phyloP scores from a whole-genome alignment of 2,329 filamentous ascomycete genomes.

The Orbilia brochopaga region DNA sequence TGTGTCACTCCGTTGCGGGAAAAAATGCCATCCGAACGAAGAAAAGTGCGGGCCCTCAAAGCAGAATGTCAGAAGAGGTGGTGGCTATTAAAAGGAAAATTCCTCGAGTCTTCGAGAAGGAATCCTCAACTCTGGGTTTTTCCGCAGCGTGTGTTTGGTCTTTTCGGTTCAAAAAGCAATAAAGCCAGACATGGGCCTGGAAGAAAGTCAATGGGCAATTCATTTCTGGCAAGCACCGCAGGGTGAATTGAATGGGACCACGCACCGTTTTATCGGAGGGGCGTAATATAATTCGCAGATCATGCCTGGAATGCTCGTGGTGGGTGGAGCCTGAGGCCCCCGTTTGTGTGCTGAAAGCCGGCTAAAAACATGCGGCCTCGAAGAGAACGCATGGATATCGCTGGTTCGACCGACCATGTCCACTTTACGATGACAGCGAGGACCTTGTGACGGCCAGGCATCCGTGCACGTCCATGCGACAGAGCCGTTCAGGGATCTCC shows the following conservation, averaged over 20 bases:
- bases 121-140: constrained; percentile 44
- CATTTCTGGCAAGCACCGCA: constrained; percentile 39
- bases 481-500: constrained; percentile 7
- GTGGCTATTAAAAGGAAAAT: constrained; percentile 44
- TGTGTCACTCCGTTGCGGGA: neutral
- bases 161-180: constrained; percentile 34
- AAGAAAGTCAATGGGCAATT: constrained; percentile 29
- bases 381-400: constrained; percentile 42
- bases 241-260: constrained; percentile 9
- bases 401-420: constrained; percentile 28
- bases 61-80: constrained; percentile 23
- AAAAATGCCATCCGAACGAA: neutral
- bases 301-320: constrained; percentile 20
- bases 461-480: constrained; percentile 50
- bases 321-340: constrained; percentile 27
- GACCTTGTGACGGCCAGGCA: constrained; percentile 48
- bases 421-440: constrained; percentile 23
- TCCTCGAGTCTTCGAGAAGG: constrained; percentile 48
- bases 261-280: constrained; percentile 12
- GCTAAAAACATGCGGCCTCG: constrained; percentile 48
- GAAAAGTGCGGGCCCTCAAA: neutral
- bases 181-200: constrained; percentile 19
- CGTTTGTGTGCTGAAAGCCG: constrained; percentile 35
- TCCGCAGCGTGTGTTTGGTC: constrained; percentile 1
- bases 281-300: constrained; percentile 39